Evolutionary conservation across 2,329 filamentous ascomycete genomes (phyloP), one percentile per base, ranked within the genome.

Genomic region (Cladosporium sp.): DNA sequence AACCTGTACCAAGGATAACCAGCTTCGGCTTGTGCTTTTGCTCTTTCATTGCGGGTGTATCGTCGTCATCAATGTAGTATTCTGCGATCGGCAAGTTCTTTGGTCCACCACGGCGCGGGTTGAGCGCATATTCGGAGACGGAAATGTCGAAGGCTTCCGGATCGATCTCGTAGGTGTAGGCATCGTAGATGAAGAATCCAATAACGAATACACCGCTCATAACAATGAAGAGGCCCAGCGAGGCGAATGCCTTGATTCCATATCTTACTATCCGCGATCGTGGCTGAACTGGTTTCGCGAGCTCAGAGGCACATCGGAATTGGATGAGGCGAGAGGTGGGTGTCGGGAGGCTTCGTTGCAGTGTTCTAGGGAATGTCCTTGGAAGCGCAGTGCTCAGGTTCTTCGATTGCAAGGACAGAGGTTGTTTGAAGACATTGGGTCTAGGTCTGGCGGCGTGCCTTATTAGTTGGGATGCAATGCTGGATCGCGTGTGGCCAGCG

Each of bases 1-100:
- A 99, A 39, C 93, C 93, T 13, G 91, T 91, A 17, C 93, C 93
- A 29, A 99, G 72, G 52, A 99, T 87, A 36, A 99, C 93, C 61
- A 99, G 74, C 64, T 87, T 88, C 4, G 93, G 93, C 74, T 99
- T 99, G 64, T 91, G 80, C 71, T 89, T 93, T 67, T 85, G 82
- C 43, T 73, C 77, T 56, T 76, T 78, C 70, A 84, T 90, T 51
- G 80, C 79, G 12, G 85, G 80, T 47, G 74, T 82, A 58, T 96
- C 92, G 60, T 95, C 84, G 64, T 97, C 93, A 64, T 96, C 91
- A 36, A 99, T 84, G 54, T 91, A 82, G 19, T 87, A 82, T 57
- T 96, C 89, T 17, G 88, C 85, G 53, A 99, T 93, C 1, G 92
- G 93, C 29, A 99, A 73, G 63, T 99, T 96, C 77, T 99, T 97